phyloP scores from a whole-genome alignment of 805 yeast species.

The Geotrichum ghanense region DNA sequence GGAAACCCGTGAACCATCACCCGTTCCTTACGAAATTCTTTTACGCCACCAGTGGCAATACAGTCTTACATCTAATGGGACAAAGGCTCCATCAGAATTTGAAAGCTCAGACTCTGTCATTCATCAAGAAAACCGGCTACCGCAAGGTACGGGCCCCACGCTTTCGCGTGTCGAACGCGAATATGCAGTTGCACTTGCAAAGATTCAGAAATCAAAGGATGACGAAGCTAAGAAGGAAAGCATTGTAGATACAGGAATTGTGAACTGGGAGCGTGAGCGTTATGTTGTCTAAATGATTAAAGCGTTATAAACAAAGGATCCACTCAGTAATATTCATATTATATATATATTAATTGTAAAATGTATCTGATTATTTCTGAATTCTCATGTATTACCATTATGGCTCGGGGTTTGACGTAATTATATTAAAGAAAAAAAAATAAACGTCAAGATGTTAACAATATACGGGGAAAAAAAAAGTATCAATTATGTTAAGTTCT shows the following conservation, averaged over 20 bases:
- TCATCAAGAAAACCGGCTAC: neutral
- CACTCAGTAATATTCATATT: too few species aligned
- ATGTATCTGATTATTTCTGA: too few species aligned
- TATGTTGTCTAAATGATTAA: too few species aligned
- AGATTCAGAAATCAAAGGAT: constrained; percentile 5
- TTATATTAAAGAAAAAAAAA: too few species aligned
- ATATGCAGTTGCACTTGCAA: constrained; percentile 7
- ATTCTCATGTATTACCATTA: too few species aligned
- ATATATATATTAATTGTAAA: too few species aligned
- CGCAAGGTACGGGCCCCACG: neutral
- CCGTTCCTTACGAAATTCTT: neutral
- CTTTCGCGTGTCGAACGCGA: constrained; percentile 6
- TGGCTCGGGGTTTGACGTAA: too few species aligned
- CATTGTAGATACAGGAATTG: constrained; percentile 8
- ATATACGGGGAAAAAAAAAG: too few species aligned
- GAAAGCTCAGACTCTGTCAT: neutral
- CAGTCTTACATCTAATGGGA: neutral
- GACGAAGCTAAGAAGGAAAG: constrained; percentile 4
- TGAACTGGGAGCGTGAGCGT: constrained; percentile 8
- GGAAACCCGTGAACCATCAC: neutral
- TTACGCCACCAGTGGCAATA: neutral
- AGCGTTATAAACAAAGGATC: too few species aligned
- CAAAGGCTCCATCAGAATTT: too few species aligned
- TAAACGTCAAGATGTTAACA: too few species aligned
- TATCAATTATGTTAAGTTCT: too few species aligned